These are phyloP conservation scores for Pyricularia grisea DNA, from an alignment of 2,329 filamentous ascomycete species.

Conservation along the genomic window DNA sequence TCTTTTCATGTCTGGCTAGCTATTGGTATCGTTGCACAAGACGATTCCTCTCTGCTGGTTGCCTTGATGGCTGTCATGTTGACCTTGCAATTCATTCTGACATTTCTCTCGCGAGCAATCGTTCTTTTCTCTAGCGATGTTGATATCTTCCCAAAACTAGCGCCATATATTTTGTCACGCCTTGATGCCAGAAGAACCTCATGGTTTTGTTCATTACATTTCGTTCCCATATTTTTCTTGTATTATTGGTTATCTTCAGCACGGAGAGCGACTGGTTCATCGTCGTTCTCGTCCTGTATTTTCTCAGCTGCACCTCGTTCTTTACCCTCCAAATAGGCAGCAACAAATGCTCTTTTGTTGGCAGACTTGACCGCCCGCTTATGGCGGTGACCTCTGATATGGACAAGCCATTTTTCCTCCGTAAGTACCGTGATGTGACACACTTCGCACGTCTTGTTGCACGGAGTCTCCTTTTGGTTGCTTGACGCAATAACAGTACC, in stretches of 20 bases:
- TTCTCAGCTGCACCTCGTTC: not conserved
- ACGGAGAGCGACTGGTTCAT: not conserved
- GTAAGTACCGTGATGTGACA: slow-evolving; percentile 58
- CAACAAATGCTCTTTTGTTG: slow-evolving; percentile 14
- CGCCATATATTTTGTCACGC: too few relatives aligned
- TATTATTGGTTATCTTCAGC: not conserved
- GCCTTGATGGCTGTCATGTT: too few relatives aligned
- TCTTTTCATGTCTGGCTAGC: too few relatives aligned
- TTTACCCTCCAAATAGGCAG: not conserved
- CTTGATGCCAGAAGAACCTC: too few relatives aligned
- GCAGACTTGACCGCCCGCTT: slow-evolving; percentile 15
- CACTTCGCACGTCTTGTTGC: slow-evolving; percentile 57
- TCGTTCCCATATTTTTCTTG: too few relatives aligned
- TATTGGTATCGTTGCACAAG: too few relatives aligned
- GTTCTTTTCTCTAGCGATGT: too few relatives aligned
- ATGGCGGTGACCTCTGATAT: slow-evolving; percentile 34
- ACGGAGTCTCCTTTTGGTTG: slow-evolving; percentile 41
- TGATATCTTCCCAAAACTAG: too few relatives aligned
- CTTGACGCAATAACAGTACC: slow-evolving; percentile 32
- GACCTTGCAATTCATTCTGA: too few relatives aligned
- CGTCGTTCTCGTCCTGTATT: not conserved
- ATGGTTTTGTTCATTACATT: not conserved
- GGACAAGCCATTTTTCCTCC: slow-evolving; percentile 39
- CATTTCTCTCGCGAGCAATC: too few relatives aligned
- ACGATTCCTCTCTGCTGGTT: too few relatives aligned